phyloP scores from a whole-genome alignment of 2,329 filamentous ascomycete genomes.

The Hypoxylon sp. region DNA sequence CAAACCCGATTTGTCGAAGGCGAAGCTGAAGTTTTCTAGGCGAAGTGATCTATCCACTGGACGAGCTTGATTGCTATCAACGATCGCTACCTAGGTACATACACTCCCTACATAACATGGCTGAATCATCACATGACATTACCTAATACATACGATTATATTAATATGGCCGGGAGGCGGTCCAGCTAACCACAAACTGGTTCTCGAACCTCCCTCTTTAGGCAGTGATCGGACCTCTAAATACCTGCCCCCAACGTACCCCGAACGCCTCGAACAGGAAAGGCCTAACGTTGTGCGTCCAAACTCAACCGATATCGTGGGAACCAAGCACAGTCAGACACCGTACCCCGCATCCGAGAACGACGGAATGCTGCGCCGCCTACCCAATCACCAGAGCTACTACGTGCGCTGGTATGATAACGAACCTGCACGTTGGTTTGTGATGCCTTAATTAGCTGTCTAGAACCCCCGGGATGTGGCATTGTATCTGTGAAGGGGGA shows the following conservation, averaged over 20 bases:
- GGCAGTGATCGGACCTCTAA: slow-evolving; percentile 33
- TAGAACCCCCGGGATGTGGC: slow-evolving; percentile 28
- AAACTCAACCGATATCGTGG: slow-evolving; percentile 33
- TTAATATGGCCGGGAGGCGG: slow-evolving; percentile 7
- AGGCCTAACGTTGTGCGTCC: slow-evolving; percentile 18
- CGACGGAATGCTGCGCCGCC: slow-evolving; percentile 33
- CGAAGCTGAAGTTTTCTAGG: slow-evolving; percentile 1
- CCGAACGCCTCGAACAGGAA: slow-evolving; percentile 19
- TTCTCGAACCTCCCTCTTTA: slow-evolving; percentile 33
- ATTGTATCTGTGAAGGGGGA: slow-evolving; percentile 25
- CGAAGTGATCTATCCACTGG: slow-evolving; percentile 3
- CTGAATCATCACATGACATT: slow-evolving; percentile 21
- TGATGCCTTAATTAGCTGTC: slow-evolving; percentile 13
- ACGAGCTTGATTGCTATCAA: slow-evolving; percentile 10
- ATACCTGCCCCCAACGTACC: slow-evolving; percentile 3
- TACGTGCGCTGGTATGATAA: slow-evolving; percentile 33
- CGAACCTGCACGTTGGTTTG: slow-evolving; percentile 20
- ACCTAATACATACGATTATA: slow-evolving; percentile 4
- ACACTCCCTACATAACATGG: slow-evolving; percentile 2
- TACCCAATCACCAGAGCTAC: slow-evolving; percentile 35
- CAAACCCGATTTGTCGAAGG: neutral
- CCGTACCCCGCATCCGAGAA: slow-evolving; percentile 45
- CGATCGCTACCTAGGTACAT: slow-evolving; percentile 8
- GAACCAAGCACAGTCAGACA: slow-evolving; percentile 20
- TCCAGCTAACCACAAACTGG: neutral